Conservation (phyloP, 2,329 filamentous ascomycete genomes). For the Coniochaeta ligniaria region DNA sequence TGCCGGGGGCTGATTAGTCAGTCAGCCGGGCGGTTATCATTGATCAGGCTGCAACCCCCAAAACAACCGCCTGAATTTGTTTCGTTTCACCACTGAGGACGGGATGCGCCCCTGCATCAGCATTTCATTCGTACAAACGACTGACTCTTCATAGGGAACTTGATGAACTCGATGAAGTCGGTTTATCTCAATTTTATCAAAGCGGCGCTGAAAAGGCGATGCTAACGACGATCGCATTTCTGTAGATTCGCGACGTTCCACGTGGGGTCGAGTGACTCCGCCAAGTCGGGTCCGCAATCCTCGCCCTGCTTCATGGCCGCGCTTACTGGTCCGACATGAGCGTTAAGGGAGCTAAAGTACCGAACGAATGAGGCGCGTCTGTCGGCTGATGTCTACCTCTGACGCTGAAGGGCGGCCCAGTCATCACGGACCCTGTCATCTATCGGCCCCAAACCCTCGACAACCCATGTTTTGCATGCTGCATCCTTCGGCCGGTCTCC, state of each 20-base stretch:
- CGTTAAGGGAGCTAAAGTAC: neutral
- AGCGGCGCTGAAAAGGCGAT: neutral
- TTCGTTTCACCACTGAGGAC: neutral
- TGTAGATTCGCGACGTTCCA: neutral
- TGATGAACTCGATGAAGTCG: neutral
- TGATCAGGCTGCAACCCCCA: too few relatives aligned
- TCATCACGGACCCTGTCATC: neutral
- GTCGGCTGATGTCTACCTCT: neutral
- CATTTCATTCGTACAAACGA: neutral
- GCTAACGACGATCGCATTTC: neutral
- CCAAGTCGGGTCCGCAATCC: neutral
- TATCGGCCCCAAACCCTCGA: neutral
- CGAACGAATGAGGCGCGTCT: neutral
- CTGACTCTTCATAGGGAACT: neutral
- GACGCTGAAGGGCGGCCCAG: neutral
- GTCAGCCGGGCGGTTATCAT: too few relatives aligned
- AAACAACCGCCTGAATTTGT: neutral
- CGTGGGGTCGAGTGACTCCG: neutral
- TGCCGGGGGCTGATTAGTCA: too few relatives aligned
- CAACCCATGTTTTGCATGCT: neutral
- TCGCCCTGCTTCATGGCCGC: neutral
- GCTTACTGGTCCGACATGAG: neutral
- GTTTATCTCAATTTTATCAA: neutral
- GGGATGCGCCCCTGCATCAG: neutral
- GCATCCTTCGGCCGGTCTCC: neutral